Evolutionary conservation across 2,329 filamentous ascomycete species (phyloP), one percentile per base, ranked within the genome.

Genomic region (Nemania sp.): DNA sequence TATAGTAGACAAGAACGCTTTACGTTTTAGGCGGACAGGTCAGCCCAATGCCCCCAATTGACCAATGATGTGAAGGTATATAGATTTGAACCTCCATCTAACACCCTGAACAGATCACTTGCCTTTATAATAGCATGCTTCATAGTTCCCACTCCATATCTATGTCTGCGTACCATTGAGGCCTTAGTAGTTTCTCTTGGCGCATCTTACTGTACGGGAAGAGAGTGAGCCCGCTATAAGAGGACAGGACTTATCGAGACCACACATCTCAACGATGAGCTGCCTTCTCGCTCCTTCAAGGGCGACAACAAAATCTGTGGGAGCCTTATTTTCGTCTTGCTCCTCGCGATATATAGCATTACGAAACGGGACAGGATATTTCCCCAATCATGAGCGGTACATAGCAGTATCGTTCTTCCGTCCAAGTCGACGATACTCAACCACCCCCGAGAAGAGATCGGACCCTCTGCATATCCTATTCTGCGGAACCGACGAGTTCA

Each of bases 401-500:
- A 20, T 47, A 29, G 24, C 58, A 32, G 11, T 51, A 13, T 2
- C 11, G 5, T 29, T 26, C 32, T 32, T 13, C 18, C 49, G 43
- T 6, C 52, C 32, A 8, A 2, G 61, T 10, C 57, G 49, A 35
- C 58, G 60, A 18, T 59, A 61, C 15, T 53, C 51, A 7, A 45
- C 66, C 0, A 10, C 5, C 3, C 27, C 53, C 1, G 26, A 58
- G 54, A 65, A 64, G 51, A 38, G 5, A 24, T 82, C 85, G 0
- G 85, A 89, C 4, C 92, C 93, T 2, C 84, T 99, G 35, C 87
- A 90, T 38, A 93, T 99, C 62, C 86, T 99, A 3, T 99, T 98
- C 81, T 98, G 94, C 81, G 96, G 96, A 70, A 96, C 95, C 2
- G 96, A 99, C 79, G 86, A 90, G 2, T 97, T 98, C 80, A 98